A percentile compares a stretch with the other conserved stretches of the same genome.
phyloP scores from a whole-genome alignment of 148 eudicot genomes.

The Tetragonia tetragonoides region DNA sequence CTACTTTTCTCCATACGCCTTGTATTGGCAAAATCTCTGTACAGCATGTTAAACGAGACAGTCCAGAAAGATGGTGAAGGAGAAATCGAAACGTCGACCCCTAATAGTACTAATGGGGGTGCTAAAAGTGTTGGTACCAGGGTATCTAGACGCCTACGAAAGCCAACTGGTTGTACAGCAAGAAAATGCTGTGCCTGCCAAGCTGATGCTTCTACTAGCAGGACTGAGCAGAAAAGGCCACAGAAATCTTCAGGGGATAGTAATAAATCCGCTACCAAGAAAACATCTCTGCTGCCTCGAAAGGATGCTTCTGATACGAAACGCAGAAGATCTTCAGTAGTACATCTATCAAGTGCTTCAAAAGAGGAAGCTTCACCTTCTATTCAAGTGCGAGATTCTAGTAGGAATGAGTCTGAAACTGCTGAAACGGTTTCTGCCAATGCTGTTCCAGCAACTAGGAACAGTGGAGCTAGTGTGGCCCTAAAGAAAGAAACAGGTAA shows the following conservation, averaged over 20 bases:
- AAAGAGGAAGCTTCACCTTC: conserved; percentile 1
- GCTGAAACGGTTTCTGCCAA: conserved; percentile 8
- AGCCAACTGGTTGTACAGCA: background rate
- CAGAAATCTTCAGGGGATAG: conserved; percentile 15
- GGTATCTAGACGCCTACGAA: conserved; percentile 8
- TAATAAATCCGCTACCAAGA: background rate
- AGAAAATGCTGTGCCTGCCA: conserved; percentile 23
- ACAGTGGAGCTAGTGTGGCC: background rate
- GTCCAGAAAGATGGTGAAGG: background rate
- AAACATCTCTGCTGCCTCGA: conserved; percentile 1
- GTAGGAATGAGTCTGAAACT: background rate
- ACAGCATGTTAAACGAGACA: conserved; percentile 15
- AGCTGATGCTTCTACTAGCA: background rate
- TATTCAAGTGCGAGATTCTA: background rate
- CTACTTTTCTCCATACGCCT: background rate
- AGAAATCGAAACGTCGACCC: background rate
- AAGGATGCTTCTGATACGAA: conserved; percentile 11
- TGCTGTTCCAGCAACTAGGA: conserved; percentile 2
- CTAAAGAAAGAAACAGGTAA: conserved; percentile 22
- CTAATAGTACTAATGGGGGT: background rate
- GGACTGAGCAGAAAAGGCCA: background rate
- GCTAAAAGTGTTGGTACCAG: background rate
- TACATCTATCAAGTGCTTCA: background rate
- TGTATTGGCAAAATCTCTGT: background rate
- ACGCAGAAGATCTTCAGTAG: background rate